These are phyloP conservation scores for Diaporthe longicolla DNA, from an alignment of 2,329 filamentous ascomycete species.

Conservation along the genomic window DNA sequence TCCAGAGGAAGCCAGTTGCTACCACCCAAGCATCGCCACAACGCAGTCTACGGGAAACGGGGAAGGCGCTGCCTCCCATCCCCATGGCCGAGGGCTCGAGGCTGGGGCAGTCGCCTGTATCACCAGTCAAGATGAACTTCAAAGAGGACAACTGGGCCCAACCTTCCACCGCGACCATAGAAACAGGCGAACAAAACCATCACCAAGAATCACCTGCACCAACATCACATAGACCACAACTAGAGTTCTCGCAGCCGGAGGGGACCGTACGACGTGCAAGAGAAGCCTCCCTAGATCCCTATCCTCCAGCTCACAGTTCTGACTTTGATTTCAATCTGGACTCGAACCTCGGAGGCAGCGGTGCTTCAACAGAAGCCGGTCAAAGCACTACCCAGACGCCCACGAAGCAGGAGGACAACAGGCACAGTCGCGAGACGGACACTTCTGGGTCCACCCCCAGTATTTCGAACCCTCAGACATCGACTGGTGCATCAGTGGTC, in stretches of 20 bases:
- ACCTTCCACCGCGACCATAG: slow-evolving; percentile 67
- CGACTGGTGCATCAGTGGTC: slow-evolving; percentile 66
- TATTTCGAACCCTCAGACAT: slow-evolving; percentile 63
- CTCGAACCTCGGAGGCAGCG: slow-evolving; percentile 46
- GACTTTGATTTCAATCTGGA: slow-evolving; percentile 41
- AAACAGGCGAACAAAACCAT: slow-evolving; percentile 50
- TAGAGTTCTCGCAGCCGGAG: slow-evolving; percentile 42
- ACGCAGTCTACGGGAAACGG: slow-evolving; percentile 52
- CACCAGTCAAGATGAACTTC: slow-evolving; percentile 69
- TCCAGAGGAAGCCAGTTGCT: slow-evolving; percentile 55
- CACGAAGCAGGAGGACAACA: slow-evolving; percentile 55
- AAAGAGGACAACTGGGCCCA: slow-evolving; percentile 66
- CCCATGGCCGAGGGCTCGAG: slow-evolving; percentile 56
- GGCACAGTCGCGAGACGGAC: slow-evolving; percentile 68
- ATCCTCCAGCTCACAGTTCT: not conserved
- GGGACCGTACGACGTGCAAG: slow-evolving; percentile 37
- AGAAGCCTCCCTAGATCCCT: slow-evolving; percentile 24
- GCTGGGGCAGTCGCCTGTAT: slow-evolving; percentile 67
- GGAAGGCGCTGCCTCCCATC: slow-evolving; percentile 49
- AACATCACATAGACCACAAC: slow-evolving; percentile 54
- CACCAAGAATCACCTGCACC: slow-evolving; percentile 46
- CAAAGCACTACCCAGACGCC: slow-evolving; percentile 51
- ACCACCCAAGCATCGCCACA: slow-evolving; percentile 52
- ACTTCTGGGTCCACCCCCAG: slow-evolving; percentile 64
- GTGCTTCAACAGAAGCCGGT: not conserved